These are phyloP conservation scores for Penicillium palitans DNA, from an alignment of 2,329 filamentous ascomycete genomes.

Conservation along the genomic window DNA sequence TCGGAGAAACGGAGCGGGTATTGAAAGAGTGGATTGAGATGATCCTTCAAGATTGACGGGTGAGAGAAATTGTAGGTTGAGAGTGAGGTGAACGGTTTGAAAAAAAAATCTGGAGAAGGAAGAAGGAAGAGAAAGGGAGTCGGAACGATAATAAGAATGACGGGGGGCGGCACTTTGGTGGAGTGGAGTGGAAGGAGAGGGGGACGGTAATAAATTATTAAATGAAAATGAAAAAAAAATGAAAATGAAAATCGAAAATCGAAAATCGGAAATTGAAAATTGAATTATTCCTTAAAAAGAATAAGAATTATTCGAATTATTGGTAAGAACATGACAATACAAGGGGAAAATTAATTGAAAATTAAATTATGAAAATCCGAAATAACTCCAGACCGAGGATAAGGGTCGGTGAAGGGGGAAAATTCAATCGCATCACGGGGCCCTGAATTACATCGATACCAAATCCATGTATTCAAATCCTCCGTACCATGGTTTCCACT, in stretches of 20 bases:
- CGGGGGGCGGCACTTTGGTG: conserved; percentile 26
- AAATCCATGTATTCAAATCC: neutral
- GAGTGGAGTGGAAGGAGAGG: conserved; percentile 28
- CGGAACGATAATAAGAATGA: conserved; percentile 32
- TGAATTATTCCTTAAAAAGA: conserved; percentile 4
- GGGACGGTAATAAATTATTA: conserved; percentile 25
- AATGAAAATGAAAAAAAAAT: conserved; percentile 17
- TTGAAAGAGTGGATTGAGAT: conserved; percentile 22
- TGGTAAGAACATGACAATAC: conserved; percentile 16
- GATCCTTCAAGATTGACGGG: conserved; percentile 6
- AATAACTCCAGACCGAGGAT: conserved; percentile 13
- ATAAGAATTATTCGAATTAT: conserved; percentile 15
- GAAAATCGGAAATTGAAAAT: conserved; percentile 27
- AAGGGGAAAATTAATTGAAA: conserved; percentile 6
- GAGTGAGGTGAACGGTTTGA: neutral
- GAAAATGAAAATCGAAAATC: neutral
- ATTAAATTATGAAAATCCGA: conserved; percentile 8
- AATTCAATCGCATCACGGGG: conserved; percentile 31
- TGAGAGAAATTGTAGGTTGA: conserved; percentile 1
- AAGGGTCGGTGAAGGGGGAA: conserved; percentile 22
- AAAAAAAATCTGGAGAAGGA: conserved; percentile 9
- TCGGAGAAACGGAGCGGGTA: conserved; percentile 9
- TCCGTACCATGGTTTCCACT: conserved; percentile 6
- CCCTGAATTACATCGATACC: conserved; percentile 10
- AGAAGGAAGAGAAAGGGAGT: conserved; percentile 16